Evolutionary conservation across 2,329 filamentous ascomycete species (phyloP), one percentile per base, ranked within the genome.

Genomic region (Fusarium ambrosium): DNA sequence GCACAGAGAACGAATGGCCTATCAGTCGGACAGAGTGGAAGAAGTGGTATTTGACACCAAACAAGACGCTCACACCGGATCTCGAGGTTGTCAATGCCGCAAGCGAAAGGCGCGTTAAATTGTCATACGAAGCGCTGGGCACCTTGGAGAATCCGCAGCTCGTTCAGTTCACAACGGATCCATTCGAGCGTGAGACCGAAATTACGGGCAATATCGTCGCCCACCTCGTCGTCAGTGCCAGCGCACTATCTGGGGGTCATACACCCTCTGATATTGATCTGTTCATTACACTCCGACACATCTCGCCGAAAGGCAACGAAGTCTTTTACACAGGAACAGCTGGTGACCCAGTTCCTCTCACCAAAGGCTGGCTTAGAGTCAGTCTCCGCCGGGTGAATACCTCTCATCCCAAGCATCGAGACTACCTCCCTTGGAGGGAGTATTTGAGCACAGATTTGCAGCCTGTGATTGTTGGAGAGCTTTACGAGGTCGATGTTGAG

Each of bases 151-250:
- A 27, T n/a, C 61, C 10, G 6, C 1, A 84, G 91, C 62, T 69
- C 86, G 74, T 93, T 4, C 87, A 88, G 58, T 93, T 93, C 79
- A 84, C 82, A 4, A 91, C 89, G 0, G 68, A 84, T 0, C 84
- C 89, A 0, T 92, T 93, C 68, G 84, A 87, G 18, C 71, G 83
- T 8, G 90, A 93, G 75, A 92, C 88, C 0, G 92, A 94, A 77
- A 89, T 94, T 65, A 94, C 92, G 0, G 92, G 92, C 1, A 90
- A 93, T 76, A 85, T 93, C 29, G 84, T 89, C 0, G 91, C 90
- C 0, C 91, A 90, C 72, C 83, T 94, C 5, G 89, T 90, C 69
- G 88, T 92, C 1, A 92, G 91, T 0, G 81, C 91, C 6, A 90
- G 0, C 81, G 91, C 76, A 89, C 84, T 81, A 88, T 78, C 81